Percentiles rank a stretch among this genome's conserved stretches.
These are phyloP conservation scores for Candida nemodendra DNA, from an alignment of 805 yeast species.

Conservation along the genomic window DNA sequence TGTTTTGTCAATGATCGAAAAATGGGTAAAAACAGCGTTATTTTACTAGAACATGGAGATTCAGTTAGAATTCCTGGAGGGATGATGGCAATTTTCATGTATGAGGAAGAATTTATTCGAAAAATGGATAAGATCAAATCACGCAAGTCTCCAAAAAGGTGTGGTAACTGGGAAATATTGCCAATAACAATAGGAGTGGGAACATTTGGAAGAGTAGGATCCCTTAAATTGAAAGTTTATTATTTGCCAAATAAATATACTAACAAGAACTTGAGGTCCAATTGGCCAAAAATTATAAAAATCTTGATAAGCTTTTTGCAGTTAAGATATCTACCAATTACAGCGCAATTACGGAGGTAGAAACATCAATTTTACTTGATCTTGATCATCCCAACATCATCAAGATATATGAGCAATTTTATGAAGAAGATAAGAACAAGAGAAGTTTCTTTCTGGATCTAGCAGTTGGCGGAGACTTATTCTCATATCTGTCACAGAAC, in stretches of 20 bases:
- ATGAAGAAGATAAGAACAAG: slow-evolving; percentile 72
- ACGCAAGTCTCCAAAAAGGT: slow-evolving; percentile 2
- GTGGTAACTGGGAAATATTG: slow-evolving; percentile 42
- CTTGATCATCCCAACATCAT: slow-evolving; percentile 90
- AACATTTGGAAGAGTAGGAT: slow-evolving; percentile 53
- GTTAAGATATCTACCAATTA: slow-evolving; percentile 41
- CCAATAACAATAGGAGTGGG: slow-evolving; percentile 50
- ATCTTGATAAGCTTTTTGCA: slow-evolving; percentile 38
- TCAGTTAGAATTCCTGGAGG: slow-evolving; percentile 37
- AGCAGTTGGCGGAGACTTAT: slow-evolving; percentile 95
- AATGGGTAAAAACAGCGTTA: slow-evolving; percentile 31
- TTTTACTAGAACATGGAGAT: slow-evolving; percentile 38
- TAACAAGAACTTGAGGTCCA: slow-evolving; percentile 24
- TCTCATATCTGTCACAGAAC: slow-evolving; percentile 81
- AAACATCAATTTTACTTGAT: slow-evolving; percentile 54
- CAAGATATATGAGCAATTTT: slow-evolving; percentile 65
- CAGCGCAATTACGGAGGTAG: slow-evolving; percentile 33
- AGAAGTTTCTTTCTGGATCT: slow-evolving; percentile 92
- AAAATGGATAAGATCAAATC: slow-evolving; percentile 18
- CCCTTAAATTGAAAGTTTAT: slow-evolving; percentile 15
- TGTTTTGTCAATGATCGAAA: slow-evolving; percentile 40
- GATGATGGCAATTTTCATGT: too few relatives aligned
- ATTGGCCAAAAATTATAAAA: slow-evolving; percentile 30
- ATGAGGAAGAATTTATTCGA: too few relatives aligned
- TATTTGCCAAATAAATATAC: slow-evolving; percentile 2